Percentiles rank a stretch among this genome's conserved stretches.
Conservation (phyloP, 176 grass and related monocot species). For the Lolium rigidum region DNA sequence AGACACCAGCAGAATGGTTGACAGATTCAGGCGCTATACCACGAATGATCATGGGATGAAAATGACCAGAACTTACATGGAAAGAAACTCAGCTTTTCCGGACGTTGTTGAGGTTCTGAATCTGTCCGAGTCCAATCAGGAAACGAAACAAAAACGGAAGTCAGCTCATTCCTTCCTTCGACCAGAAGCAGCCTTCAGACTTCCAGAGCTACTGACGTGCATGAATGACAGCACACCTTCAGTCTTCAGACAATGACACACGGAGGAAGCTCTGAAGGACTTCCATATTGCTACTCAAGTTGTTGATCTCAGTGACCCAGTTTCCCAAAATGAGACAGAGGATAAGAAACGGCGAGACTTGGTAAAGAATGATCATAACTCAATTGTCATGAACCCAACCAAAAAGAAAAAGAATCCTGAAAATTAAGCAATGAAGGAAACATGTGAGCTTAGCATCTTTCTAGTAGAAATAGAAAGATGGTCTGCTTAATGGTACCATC, state of each 20-base stretch:
- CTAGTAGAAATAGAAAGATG: too few relatives aligned
- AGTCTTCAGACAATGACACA: neutral
- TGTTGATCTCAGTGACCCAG: neutral
- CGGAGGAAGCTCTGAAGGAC: neutral
- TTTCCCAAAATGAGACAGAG: neutral
- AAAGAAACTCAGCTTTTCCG: neutral
- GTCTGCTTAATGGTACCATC: too few relatives aligned
- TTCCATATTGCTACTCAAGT: neutral
- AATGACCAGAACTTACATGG: constrained; percentile 25
- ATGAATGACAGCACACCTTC: neutral
- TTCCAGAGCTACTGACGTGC: neutral
- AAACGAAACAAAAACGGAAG: neutral
- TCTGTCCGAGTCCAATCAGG: neutral
- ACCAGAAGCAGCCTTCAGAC: constrained; percentile 29
- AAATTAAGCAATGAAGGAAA: too few relatives aligned
- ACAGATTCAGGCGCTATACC: too few relatives aligned
- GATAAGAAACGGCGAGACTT: neutral
- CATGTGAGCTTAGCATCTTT: too few relatives aligned
- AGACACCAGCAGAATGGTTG: too few relatives aligned
- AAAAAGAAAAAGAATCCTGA: too few relatives aligned
- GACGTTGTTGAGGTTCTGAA: neutral
- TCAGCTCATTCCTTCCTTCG: neutral
- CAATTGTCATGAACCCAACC: too few relatives aligned
- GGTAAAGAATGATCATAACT: neutral
- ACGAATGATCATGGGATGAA: neutral